Evolutionary conservation across 192 early-diverging fungal species (phyloP), one percentile per base, ranked within the genome.

Genomic region (Podila epicladia): DNA sequence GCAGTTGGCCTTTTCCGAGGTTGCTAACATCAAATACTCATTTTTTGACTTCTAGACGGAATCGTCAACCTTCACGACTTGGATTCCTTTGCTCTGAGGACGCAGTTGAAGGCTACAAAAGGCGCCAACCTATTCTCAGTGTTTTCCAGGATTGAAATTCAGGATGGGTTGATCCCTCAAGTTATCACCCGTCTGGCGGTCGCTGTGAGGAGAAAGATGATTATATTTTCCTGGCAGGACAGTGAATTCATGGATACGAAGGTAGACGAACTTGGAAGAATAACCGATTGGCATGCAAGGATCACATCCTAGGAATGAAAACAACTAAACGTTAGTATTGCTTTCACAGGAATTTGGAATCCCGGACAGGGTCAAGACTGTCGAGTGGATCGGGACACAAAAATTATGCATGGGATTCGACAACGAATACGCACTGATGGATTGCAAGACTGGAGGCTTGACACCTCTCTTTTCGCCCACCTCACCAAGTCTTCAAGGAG

Each of bases 91-190:
- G 87, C 90, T 60, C 79, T 89, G 26, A 82, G 88, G 50, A 92
- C 88, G 59, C 88, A 89, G n/a, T 84, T 97, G 6, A 71, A 69
- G 4, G 92, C 90, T 64, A 92, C 94, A 20, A 90, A 87, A 68
- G 95, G 96, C 20, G 95, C 93, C 1, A 91, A 90, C 60, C 60
- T 95, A 45, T 85, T 97, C 69, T 87, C 94, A 20, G 87, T 94
- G 50, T 89, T 92, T 74, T 92, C 94, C 1, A 86, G 85, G 41
- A 87, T 94, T 19, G 93, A 93, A 58, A 83, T 89, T 63, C 86
- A 88, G 64, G 88, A 88, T 38, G 92, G 87, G 24, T n/a, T 68
- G 15, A 89, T 92, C 37, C 94, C 91, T 17, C 85, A 86, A 65
- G 85, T 95, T 32, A 83, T 93, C 35, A 91, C 92, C 22, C 91